A percentile compares a stretch with the other conserved stretches of the same genome.
Conservation (phyloP, 1,139 yeast genomes). For the Nakaseomyces kungkrabaensis region DNA sequence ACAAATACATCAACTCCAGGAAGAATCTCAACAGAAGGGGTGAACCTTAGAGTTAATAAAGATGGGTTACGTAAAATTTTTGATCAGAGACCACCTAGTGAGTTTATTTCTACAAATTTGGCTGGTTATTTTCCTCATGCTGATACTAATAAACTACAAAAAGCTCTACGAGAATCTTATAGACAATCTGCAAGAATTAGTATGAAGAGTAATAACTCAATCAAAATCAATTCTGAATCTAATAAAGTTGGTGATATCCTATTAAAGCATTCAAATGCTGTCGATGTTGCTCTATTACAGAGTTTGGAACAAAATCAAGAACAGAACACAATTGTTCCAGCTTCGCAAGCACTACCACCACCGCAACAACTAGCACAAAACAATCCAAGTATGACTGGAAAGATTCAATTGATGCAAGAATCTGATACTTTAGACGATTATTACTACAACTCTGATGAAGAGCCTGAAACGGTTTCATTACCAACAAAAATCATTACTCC, state of each 20-base stretch:
- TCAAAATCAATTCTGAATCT: slow-evolving; percentile 17
- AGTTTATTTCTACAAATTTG: slow-evolving; percentile 78
- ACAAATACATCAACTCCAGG: not conserved
- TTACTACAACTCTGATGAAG: slow-evolving; percentile 34
- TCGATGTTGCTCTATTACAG: slow-evolving; percentile 44
- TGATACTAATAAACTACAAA: slow-evolving; percentile 58
- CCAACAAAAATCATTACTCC: slow-evolving; percentile 37
- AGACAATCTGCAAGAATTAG: slow-evolving; percentile 59
- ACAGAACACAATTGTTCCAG: not conserved
- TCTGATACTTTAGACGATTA: slow-evolving; percentile 26
- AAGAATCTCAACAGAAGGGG: not conserved
- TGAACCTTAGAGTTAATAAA: slow-evolving; percentile 10
- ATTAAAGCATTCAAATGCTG: slow-evolving; percentile 47
- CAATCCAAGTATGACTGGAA: not conserved
- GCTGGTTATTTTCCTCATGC: slow-evolving; percentile 90
- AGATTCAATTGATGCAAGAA: slow-evolving; percentile 14
- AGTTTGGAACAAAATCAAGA: slow-evolving; percentile 8
- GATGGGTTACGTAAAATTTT: slow-evolving; percentile 45
- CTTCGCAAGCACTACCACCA: not conserved
- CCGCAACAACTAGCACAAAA: not conserved
- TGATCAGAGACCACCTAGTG: slow-evolving; percentile 91
- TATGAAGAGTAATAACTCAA: slow-evolving; percentile 12
- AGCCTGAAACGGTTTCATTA: slow-evolving; percentile 31
- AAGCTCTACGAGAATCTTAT: slow-evolving; percentile 76
- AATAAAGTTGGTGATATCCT: slow-evolving; percentile 54